phyloP scores from a whole-genome alignment of 441 rosid genomes.

The Viola pubescens region DNA sequence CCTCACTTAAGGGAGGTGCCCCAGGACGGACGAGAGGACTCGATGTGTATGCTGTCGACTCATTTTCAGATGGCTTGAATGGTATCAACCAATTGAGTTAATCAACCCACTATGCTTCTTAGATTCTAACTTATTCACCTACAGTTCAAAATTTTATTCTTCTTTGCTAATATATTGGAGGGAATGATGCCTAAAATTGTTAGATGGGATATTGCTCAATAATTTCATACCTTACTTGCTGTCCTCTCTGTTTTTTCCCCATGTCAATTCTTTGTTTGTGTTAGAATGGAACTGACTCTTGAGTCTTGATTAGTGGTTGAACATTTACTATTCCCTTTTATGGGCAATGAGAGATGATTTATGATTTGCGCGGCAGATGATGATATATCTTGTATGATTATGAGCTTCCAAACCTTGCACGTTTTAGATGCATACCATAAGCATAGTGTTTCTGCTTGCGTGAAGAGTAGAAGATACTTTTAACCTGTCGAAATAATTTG shows the following conservation, averaged over 20 bases:
- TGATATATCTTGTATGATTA: neutral
- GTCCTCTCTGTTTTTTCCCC: neutral
- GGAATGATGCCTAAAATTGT: constrained; percentile 8
- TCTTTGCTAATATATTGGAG: constrained; percentile 11
- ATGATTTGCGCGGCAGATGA: constrained; percentile 18
- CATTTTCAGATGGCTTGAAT: constrained; percentile 41
- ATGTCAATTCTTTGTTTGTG: constrained; percentile 27
- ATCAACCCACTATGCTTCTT: constrained; percentile 4
- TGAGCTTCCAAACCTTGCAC: neutral
- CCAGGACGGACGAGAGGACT: constrained; percentile 90
- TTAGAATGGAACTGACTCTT: constrained; percentile 12
- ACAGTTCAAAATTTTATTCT: neutral
- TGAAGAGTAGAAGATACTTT: no score
- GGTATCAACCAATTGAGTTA: constrained; percentile 28
- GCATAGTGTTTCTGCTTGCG: no score
- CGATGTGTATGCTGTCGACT: constrained; percentile 33
- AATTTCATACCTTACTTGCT: neutral
- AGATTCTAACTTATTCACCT: constrained; percentile 14
- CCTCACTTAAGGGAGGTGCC: constrained; percentile 66
- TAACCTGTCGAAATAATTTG: no score
- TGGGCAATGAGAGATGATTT: constrained; percentile 23
- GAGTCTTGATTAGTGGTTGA: constrained; percentile 15
- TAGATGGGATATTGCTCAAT: constrained; percentile 5
- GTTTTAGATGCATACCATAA: neutral
- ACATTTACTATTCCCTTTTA: constrained; percentile 16